These are phyloP conservation scores for Diplosphaera chodatii DNA, from an alignment of 139 green algal species.

Conservation along the genomic window DNA sequence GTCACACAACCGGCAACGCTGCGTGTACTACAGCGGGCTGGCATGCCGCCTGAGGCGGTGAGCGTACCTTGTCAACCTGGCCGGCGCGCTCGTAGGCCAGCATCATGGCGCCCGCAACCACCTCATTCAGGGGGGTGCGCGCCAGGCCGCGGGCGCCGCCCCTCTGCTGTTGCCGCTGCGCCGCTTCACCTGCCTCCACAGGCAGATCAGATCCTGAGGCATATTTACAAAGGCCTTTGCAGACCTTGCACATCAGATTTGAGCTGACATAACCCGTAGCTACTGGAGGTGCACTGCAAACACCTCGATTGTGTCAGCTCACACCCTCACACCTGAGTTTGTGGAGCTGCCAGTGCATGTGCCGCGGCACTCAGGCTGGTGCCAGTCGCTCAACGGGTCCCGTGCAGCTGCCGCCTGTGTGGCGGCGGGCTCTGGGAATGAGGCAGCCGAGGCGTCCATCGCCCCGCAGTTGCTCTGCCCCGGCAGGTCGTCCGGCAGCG, in stretches of 20 bases:
- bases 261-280: too few species aligned
- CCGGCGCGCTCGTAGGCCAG: slow-evolving; percentile 72
- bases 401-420: not conserved
- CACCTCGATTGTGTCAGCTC: too few species aligned
- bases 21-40: too few species aligned
- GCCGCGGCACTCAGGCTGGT: not conserved
- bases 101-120: slow-evolving; percentile 80
- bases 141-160: too few species aligned
- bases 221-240: too few species aligned
- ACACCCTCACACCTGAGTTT: too few species aligned
- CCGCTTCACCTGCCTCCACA: not conserved
- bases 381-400: not conserved
- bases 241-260: too few species aligned
- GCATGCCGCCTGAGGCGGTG: too few species aligned
- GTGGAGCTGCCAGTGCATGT: not conserved
- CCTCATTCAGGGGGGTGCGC: slow-evolving; percentile 58
- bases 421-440: slow-evolving; percentile 8
- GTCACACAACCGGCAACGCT: too few species aligned
- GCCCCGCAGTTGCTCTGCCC: slow-evolving; percentile 12
- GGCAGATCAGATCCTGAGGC: not conserved
- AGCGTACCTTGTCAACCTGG: slow-evolving; percentile 28
- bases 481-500: slow-evolving; percentile 19
- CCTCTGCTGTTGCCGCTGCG: not conserved
- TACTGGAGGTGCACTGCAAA: too few species aligned
- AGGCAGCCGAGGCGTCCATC: not conserved